Evolutionary conservation across 129 eudicot genomes (phyloP).

Genomic region (Saposhnikovia divaricata): DNA sequence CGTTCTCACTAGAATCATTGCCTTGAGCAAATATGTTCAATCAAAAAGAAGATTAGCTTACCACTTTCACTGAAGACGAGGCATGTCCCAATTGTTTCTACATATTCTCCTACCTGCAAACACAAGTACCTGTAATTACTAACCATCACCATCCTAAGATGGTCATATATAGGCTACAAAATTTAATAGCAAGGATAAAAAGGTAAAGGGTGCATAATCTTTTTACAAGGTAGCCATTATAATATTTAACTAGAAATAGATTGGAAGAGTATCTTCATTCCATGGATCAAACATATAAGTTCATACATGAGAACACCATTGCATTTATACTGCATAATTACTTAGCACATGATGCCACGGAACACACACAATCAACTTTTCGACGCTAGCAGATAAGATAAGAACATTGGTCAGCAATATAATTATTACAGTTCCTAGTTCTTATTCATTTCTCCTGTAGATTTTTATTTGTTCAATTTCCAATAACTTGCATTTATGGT

Average conservation of each 20-base stretch:
- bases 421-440: not conserved
- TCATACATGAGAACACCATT: not conserved
- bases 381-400: not conserved
- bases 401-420: not conserved
- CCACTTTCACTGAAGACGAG: slow-evolving; percentile 65
- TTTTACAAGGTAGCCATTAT: not conserved
- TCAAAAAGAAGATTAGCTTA: slow-evolving; percentile 21
- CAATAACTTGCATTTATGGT: not conserved
- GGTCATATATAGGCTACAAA: not conserved
- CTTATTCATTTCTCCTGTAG: not conserved
- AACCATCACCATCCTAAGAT: not conserved
- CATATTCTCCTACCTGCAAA: slow-evolving; percentile 16
- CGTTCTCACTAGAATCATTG: not conserved
- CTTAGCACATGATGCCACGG: not conserved
- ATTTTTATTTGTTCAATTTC: not conserved
- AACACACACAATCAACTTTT: not conserved
- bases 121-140: slow-evolving; percentile 1
- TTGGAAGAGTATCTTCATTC: not conserved
- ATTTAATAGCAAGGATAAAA: not conserved
- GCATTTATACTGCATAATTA: not conserved
- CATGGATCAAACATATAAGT: not conserved
- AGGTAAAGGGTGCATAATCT: not conserved
- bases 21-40: not conserved
- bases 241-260: not conserved
- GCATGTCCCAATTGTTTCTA: slow-evolving; percentile 79